These are phyloP conservation scores for Paralagenidium karlingii DNA, from an alignment of 352 stramenopile genomes.

Conservation along the genomic window DNA sequence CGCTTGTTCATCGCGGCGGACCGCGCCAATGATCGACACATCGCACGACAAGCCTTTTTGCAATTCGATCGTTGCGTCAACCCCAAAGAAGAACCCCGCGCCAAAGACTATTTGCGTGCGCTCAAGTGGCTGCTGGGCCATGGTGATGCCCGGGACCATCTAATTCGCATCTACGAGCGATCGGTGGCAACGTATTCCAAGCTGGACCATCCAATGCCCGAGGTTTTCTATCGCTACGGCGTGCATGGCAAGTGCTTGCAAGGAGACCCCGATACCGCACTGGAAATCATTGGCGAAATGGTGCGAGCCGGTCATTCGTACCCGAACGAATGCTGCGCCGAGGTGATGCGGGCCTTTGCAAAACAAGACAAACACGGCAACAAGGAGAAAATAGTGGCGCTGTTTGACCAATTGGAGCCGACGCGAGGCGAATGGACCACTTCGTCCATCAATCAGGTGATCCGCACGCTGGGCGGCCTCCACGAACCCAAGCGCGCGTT, in stretches of 20 bases:
- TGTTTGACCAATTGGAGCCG: conserved; percentile 41
- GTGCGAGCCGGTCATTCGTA: conserved; percentile 28
- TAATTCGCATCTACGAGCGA: too few species aligned
- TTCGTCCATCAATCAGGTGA: conserved; percentile 53
- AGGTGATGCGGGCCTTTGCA: conserved; percentile 41
- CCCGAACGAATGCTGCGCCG: conserved; percentile 57
- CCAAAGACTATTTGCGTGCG: too few species aligned
- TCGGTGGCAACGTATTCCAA: too few species aligned
- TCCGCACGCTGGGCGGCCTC: conserved; percentile 48
- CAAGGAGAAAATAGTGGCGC: conserved; percentile 29
- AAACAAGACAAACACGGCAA: conserved; percentile 14
- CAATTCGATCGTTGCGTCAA: too few species aligned
- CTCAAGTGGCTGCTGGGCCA: too few species aligned
- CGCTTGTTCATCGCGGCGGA: too few species aligned
- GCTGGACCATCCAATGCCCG: conserved; percentile 15
- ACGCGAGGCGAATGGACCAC: conserved; percentile 55
- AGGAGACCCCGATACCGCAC: conserved; percentile 26
- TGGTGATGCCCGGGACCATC: too few species aligned
- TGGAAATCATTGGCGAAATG: conserved; percentile 40
- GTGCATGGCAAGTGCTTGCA: conserved; percentile 41
- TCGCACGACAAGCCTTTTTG: too few species aligned
- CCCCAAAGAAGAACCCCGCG: too few species aligned
- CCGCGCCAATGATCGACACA: too few species aligned
- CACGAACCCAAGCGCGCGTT: conserved; percentile 46
- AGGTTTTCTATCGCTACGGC: conserved; percentile 62